phyloP scores from a whole-genome alignment of 2,329 filamentous ascomycete species.

The Ceratocystis harringtonii region DNA sequence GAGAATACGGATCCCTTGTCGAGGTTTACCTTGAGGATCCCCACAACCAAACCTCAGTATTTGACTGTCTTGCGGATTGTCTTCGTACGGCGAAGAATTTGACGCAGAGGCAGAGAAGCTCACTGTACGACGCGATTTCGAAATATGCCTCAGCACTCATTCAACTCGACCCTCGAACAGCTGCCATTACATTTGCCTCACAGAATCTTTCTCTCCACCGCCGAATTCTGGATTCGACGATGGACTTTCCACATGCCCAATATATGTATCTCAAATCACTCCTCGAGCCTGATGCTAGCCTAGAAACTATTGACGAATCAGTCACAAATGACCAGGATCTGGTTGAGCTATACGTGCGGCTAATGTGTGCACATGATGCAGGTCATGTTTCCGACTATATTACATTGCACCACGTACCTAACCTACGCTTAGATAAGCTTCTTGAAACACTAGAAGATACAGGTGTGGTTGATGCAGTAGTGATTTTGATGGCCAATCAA shows the following conservation, averaged over 20 bases:
- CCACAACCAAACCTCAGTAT: slow-evolving; percentile 59
- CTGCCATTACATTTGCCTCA: slow-evolving; percentile 50
- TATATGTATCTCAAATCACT: slow-evolving; percentile 64
- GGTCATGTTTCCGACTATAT: slow-evolving; percentile 76
- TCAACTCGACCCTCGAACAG: slow-evolving; percentile 46
- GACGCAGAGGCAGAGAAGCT: slow-evolving; percentile 52
- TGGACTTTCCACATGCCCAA: slow-evolving; percentile 48
- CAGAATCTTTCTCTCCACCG: slow-evolving; percentile 50
- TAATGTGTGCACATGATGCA: slow-evolving; percentile 80
- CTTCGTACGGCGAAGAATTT: slow-evolving; percentile 47
- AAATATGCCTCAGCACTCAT: slow-evolving; percentile 52
- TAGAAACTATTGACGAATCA: slow-evolving; percentile 15
- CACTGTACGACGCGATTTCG: slow-evolving; percentile 53
- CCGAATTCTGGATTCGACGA: slow-evolving; percentile 41
- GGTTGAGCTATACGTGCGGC: slow-evolving; percentile 68
- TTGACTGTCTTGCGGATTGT: slow-evolving; percentile 64
- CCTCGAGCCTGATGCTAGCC: slow-evolving; percentile 42
- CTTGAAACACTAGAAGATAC: slow-evolving; percentile 79
- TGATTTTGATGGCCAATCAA: slow-evolving; percentile 78
- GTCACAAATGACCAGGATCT: slow-evolving; percentile 41
- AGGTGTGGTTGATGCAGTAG: slow-evolving; percentile 81
- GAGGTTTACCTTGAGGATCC: slow-evolving; percentile 73
- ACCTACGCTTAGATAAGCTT: slow-evolving; percentile 64
- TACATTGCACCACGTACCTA: slow-evolving; percentile 55
- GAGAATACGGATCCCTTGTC: slow-evolving; percentile 63